These are phyloP conservation scores for Paraglomus occultum DNA, from an alignment of 192 early-diverging fungal genomes.

Conservation along the genomic window DNA sequence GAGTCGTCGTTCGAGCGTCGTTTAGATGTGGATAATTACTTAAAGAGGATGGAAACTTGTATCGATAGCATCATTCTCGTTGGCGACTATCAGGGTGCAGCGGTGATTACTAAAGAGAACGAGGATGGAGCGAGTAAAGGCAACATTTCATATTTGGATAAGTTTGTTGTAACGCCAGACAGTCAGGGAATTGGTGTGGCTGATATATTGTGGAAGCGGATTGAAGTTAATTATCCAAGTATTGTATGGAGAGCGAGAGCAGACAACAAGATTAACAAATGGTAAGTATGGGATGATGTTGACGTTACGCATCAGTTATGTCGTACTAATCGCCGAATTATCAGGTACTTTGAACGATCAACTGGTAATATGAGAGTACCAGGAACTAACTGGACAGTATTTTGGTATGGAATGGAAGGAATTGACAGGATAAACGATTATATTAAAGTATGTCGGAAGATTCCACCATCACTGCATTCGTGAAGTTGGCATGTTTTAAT, in stretches of 20 bases:
- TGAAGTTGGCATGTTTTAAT: background rate
- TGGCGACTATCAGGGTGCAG: constrained; percentile 91
- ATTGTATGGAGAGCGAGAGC: constrained; percentile 81
- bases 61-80: constrained; percentile 71
- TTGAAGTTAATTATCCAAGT: constrained; percentile 67
- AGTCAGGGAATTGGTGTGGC: constrained; percentile 91
- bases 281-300: constrained; percentile 47
- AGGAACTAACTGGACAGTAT: constrained; percentile 79
- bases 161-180: constrained; percentile 84
- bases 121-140: constrained; percentile 18
- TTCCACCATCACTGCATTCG: constrained; percentile 9
- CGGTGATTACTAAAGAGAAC: constrained; percentile 74
- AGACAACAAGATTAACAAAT: constrained; percentile 90
- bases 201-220: constrained; percentile 89
- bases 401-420: constrained; percentile 74
- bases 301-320: background rate
- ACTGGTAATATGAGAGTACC: constrained; percentile 69
- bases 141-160: constrained; percentile 75
- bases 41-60: constrained; percentile 49
- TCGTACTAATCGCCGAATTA: background rate
- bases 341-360: constrained; percentile 86
- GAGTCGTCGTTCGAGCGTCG: constrained; percentile 74
- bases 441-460: background rate
- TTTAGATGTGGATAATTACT: constrained; percentile 58
- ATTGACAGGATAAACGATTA: background rate